phyloP scores from a whole-genome alignment of 208 protist species.

The Novymonas esmeraldas region DNA sequence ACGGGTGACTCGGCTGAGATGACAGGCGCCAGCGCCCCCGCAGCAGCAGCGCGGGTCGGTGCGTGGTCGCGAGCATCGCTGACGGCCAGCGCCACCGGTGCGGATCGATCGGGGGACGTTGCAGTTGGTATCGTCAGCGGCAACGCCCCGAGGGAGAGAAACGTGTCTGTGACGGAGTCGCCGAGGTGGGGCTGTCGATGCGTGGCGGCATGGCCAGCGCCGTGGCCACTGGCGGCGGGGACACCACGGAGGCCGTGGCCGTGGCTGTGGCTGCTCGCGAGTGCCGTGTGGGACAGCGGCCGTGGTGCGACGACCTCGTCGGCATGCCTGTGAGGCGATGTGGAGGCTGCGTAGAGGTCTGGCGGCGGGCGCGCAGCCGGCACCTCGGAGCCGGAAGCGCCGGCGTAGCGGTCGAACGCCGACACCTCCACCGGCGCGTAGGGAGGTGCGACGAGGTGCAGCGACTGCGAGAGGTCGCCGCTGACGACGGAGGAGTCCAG shows the following conservation, averaged over 20 bases:
- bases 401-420: slow-evolving; percentile 15
- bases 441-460: not conserved
- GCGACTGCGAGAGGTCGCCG: slow-evolving; percentile 19
- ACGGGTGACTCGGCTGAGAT: not conserved
- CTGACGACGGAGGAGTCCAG: slow-evolving; percentile 13
- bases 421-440: not conserved
- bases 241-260: not conserved
- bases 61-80: not conserved
- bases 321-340: not conserved
- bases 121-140: not conserved
- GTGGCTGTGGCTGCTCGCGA: not conserved
- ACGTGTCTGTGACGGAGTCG: not conserved
- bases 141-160: not conserved
- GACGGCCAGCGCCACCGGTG: not conserved
- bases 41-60: not conserved
- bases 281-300: not conserved
- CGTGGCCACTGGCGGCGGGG: not conserved
- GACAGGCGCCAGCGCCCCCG: not conserved
- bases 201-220: too few species aligned
- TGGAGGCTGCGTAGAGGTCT: not conserved
- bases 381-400: slow-evolving; percentile 6
- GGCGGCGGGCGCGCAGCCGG: not conserved
- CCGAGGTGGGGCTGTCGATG: not conserved
- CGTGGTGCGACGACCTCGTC: not conserved
- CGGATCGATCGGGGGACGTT: not conserved